Evolutionary conservation across 202 grass and related monocot species (phyloP).

Genomic region (Alloteropsis angusta): DNA sequence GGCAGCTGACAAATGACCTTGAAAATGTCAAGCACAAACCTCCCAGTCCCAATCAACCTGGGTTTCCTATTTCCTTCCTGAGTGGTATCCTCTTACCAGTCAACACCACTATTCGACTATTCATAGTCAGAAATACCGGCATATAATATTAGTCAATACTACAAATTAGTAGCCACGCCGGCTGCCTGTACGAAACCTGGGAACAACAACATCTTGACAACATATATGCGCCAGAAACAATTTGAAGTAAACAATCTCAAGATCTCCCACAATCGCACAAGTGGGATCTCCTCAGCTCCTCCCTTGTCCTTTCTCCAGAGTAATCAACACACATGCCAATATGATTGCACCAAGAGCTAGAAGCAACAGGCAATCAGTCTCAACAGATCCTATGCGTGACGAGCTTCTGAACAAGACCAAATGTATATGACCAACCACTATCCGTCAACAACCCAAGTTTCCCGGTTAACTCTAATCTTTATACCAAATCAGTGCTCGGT

Average conservation of each 20-base stretch:
- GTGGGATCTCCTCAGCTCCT: neutral
- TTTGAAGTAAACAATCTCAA: neutral
- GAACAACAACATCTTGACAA: neutral
- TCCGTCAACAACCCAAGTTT: neutral
- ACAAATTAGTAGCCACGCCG: neutral
- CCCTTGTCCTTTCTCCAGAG: slow-evolving; percentile 1
- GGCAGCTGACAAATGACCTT: neutral
- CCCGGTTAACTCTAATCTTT: neutral
- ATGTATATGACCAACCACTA: slow-evolving; percentile 12
- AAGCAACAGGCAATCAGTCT: neutral
- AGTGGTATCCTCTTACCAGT: neutral
- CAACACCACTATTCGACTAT: neutral
- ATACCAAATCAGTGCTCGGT: slow-evolving; percentile 1
- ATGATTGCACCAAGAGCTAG: neutral
- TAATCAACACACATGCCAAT: neutral
- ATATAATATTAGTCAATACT: slow-evolving; percentile 10
- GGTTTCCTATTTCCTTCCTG: neutral
- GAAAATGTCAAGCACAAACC: slow-evolving; percentile 13
- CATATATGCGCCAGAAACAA: neutral
- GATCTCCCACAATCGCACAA: neutral
- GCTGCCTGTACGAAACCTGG: neutral
- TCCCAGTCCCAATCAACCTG: neutral
- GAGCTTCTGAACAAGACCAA: neutral
- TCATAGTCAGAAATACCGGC: neutral
- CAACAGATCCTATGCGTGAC: neutral